Base-by-base conservation (phyloP, 495 filamentous ascomycete genomes). In the Penicillium coprophilum region DNA sequence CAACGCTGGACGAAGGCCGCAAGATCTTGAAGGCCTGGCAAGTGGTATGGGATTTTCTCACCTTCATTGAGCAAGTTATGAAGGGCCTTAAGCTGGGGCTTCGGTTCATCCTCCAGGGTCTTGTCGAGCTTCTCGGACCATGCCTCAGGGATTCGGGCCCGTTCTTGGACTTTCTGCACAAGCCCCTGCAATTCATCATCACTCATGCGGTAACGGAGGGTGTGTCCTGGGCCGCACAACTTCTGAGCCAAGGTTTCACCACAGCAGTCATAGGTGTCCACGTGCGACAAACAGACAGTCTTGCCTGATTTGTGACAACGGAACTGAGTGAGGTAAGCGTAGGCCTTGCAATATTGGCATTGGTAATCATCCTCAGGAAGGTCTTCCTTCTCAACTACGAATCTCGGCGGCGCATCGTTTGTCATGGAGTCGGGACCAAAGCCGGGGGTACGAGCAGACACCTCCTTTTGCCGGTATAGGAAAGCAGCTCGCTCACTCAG, bases 31-130 rank as follows among this genome's bases (percentile, higher is more conserved):
- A 99, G 80, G 59, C 91, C 90, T 60, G 88, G 84, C 57, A 99
- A 80, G 60, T 92, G 90, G 79, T 90, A 96, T 56, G 92, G 91
- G 69, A 97, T 97, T 77, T 90, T 91, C 75, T 99, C 94, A 73
- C 95, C 94, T 82, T 99, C 94, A 71, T 81, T 87, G 27, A 97
- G 79, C 50, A 99, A 82, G 51, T 82, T 84, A 60, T 91, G 88
- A 61, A 97, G 80, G 63, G 85, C 77, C 76, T 96, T 97, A 39
- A 99, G 79, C 54, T 90, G 84, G 51, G 95, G 95, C 49, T 82
- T 89, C 17, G 88, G 82, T 59, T 87, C 88, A 58, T 95, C 88
- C 55, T 91, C 87, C 55, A 97, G 79, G 17, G 87, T 78, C 60
- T 85, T 91, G 64, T 93, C 84, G 57, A 96, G 84, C 73, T 97